Evolutionary conservation across 2,329 filamentous ascomycete species (phyloP), one percentile per base, ranked within the genome.

Genomic region (Balansia obtecta): DNA sequence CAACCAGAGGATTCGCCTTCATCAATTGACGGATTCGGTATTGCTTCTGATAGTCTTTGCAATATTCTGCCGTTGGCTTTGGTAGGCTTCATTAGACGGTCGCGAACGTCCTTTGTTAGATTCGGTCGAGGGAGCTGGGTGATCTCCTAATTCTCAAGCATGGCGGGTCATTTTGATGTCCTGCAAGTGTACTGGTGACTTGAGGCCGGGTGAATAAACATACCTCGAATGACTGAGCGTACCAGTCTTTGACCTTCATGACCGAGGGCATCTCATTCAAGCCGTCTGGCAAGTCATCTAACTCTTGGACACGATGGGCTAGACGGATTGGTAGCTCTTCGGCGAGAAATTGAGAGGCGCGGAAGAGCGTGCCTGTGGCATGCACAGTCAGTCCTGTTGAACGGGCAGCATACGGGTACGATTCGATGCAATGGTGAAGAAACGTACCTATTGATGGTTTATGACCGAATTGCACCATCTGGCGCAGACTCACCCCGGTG

Each of bases 391-490:
- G 51, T 33, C 40, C 53, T 48, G 38, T 30, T 37, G 45, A 42
- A 42, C 45, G 53, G 48, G 51, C 87, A 22, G 88, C 93, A 41
- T 88, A 34, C 16, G 88, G 64, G 86, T 85, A 22, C 37, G n/a
- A 70, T 94, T 95, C 50, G 95, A 74, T 48, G 32, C 50, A 41
- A 38, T 22, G 18, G 45, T 12, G 45, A 50, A 33, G n/a, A 42
- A 51, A 68, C 77, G 62, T 74, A 93, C 88, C 88, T 60, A 83
- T 87, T 15, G 90, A 96, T 49, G 91, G 90, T 67, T 83, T 87
- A 73, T 95, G 89, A 64, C 91, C 91, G 68, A 97, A 97, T 69
- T 97, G 91, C 52, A 97, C 91, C 93, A 98, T 98, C 77, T 98
- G 93, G 67, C 93, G 82, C 69, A 98, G 77, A 66, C 90, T 96